A percentile compares a stretch with the other conserved stretches of the same genome.
Evolutionary conservation across 495 filamentous ascomycete species (phyloP).

Genomic region (Hyaloscypha variabilis): DNA sequence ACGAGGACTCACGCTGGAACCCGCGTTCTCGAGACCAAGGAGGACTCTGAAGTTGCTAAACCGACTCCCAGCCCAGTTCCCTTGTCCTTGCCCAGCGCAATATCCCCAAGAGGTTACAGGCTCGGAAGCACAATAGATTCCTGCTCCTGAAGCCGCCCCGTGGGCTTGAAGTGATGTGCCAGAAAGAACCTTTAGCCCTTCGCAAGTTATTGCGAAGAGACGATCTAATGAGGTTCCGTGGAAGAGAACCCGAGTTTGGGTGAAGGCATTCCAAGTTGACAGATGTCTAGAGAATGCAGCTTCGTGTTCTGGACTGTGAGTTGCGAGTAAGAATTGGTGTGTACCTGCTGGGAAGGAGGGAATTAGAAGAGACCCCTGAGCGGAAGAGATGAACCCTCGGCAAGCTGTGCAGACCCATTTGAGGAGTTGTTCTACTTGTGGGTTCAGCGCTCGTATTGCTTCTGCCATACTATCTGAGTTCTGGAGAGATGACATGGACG

Average conservation of each 20-base stretch:
- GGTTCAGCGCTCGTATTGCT: constrained; percentile 11
- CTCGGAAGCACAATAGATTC: constrained; percentile 39
- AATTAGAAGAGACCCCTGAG: constrained; percentile 29
- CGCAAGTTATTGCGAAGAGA: constrained; percentile 33
- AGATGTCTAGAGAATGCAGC: constrained; percentile 24
- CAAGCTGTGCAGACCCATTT: constrained; percentile 34
- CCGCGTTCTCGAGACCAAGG: constrained; percentile 37
- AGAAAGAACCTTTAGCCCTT: constrained; percentile 34
- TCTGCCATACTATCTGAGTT: neutral
- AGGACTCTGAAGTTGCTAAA: constrained; percentile 32
- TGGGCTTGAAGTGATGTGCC: constrained; percentile 32
- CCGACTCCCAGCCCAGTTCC: constrained; percentile 28
- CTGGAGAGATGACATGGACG: constrained; percentile 7
- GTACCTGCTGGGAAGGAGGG: constrained; percentile 31
- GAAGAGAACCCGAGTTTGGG: constrained; percentile 32
- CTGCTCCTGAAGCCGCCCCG: constrained; percentile 36
- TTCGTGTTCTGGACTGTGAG: constrained; percentile 33
- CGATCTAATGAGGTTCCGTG: constrained; percentile 38
- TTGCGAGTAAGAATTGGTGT: constrained; percentile 39
- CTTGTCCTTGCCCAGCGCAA: neutral
- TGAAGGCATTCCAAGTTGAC: neutral
- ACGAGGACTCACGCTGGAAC: neutral
- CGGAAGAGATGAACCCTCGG: constrained; percentile 36
- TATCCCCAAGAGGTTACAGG: constrained; percentile 30
- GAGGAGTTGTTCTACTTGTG: constrained; percentile 27